Evolutionary conservation across 75 land plant species (phyloP), one percentile per base, ranked within the genome.

Genomic region (Adiantum capillusveneris): DNA sequence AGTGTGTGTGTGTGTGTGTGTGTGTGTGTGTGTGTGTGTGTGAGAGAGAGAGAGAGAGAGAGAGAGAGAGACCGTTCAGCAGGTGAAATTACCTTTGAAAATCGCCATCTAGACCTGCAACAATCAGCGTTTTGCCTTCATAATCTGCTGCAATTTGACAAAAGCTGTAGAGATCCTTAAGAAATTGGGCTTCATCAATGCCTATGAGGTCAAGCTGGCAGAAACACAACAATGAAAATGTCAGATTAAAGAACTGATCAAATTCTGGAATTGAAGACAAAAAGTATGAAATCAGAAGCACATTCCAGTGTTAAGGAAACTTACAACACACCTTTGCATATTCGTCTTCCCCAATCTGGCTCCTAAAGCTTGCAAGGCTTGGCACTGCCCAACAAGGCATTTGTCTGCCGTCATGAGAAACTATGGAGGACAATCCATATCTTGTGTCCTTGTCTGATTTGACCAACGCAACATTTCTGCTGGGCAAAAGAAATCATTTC

Each of bases 171-270:
- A 91, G 86, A 65, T 92, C 97, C 25, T 59, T 75, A 57, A 92
- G 85, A 61, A 92, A 92, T 62, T 92, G 97, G 44, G 95, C 97
- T 72, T 92, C 97, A 65, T 92, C 97, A 61, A 92, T 92, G 14
- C 97, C 97, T 53, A 92, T 88, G 58, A 88, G 90, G 67, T 92
- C 87, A 52, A 81, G 25, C 97, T 92, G 80, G 46, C 11, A 52
- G 17, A 46, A 46, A 46, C 50, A 46, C 18, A 3, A 16, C 67
- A 65, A 41, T 27, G 27, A 19, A 24, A 53, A 22, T 27, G 14
- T 53, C 25, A 27, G 22, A 46, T 18, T 53, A 5, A 1, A 26
- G 3, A 18, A 53, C 14, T 53, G 6, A 26, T 5, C 25, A 53
- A 53, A 11, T 27, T 53, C 29, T 26, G 18, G 28, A 2, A 25